These are phyloP conservation scores for Exophiala xenobiotica DNA, from an alignment of 2,329 filamentous ascomycete species.

Conservation along the genomic window DNA sequence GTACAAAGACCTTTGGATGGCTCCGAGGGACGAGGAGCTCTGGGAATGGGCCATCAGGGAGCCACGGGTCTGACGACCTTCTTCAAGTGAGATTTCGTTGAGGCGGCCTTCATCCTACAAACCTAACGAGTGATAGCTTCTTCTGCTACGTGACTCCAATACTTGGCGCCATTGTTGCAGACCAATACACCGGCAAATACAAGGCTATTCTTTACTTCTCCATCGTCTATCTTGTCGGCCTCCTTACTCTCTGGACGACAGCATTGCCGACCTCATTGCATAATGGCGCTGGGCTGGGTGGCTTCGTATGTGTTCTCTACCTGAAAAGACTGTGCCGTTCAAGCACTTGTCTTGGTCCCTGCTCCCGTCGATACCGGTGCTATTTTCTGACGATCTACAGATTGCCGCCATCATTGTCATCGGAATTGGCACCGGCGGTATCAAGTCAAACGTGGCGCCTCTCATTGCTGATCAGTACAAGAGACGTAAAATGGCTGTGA, in stretches of 20 bases:
- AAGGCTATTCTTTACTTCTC: constrained; percentile 60
- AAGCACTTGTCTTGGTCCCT: too few species aligned
- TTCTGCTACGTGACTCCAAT: constrained; percentile 61
- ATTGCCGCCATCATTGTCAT: constrained; percentile 60
- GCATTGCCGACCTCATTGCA: constrained; percentile 54
- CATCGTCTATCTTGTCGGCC: constrained; percentile 58
- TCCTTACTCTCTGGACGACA: constrained; percentile 56
- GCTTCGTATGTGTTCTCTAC: too few species aligned
- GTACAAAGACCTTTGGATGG: constrained; percentile 45
- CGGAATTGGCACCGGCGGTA: constrained; percentile 66
- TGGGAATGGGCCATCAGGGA: constrained; percentile 58
- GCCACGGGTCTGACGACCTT: constrained; percentile 54
- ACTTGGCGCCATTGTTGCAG: constrained; percentile 58
- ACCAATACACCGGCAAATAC: constrained; percentile 61
- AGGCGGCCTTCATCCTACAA: constrained; percentile 48
- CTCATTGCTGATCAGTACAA: constrained; percentile 66
- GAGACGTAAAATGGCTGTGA: constrained; percentile 51
- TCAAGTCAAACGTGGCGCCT: constrained; percentile 65
- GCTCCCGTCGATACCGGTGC: too few species aligned
- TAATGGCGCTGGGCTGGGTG: constrained; percentile 52
- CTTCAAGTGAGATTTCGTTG: constrained; percentile 52
- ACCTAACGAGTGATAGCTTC: constrained; percentile 56
- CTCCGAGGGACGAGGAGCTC: constrained; percentile 48
- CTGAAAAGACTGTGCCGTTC: too few species aligned
- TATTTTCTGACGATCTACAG: too few species aligned